Percentiles rank a stretch among this genome's conserved stretches.
Conservation (phyloP, 2,329 filamentous ascomycete genomes). For the Anisogramma anomala region DNA sequence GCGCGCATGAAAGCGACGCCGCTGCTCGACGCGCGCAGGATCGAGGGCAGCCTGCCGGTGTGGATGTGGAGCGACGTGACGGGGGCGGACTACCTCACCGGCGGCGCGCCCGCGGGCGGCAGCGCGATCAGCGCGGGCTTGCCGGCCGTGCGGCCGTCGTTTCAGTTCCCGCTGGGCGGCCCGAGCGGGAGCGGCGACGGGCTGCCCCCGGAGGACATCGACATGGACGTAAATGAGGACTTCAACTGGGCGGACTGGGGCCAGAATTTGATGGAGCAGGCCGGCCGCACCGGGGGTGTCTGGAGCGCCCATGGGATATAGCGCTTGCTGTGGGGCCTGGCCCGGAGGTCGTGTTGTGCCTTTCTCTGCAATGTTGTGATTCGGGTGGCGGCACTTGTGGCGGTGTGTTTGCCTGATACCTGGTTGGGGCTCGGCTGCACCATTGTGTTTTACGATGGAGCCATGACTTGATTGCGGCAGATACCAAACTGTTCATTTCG, state of each 20-base stretch:
- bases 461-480: too few species aligned
- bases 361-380: too few species aligned
- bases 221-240: slow-evolving; percentile 27
- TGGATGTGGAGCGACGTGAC: slow-evolving; percentile 39
- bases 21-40: slow-evolving; percentile 29
- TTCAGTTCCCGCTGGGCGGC: slow-evolving; percentile 13
- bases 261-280: slow-evolving; percentile 23
- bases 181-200: not conserved
- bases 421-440: too few species aligned
- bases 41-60: slow-evolving; percentile 37
- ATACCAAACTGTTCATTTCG: not conserved
- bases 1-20: slow-evolving; percentile 14
- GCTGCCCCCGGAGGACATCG: slow-evolving; percentile 19
- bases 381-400: too few species aligned
- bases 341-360: too few species aligned
- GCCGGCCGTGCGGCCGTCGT: slow-evolving; percentile 1
- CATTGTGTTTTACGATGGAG: too few species aligned
- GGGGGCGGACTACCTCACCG: not conserved
- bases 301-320: slow-evolving; percentile 16
- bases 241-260: slow-evolving; percentile 29
- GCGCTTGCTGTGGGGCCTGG: not conserved
- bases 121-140: slow-evolving; percentile 2
- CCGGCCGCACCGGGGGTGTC: slow-evolving; percentile 18
- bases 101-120: not conserved
- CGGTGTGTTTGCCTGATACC: too few species aligned